Percentiles rank a stretch among this genome's conserved stretches.
Conservation (phyloP, 2,329 filamentous ascomycete genomes). For the Dothistroma pini region DNA sequence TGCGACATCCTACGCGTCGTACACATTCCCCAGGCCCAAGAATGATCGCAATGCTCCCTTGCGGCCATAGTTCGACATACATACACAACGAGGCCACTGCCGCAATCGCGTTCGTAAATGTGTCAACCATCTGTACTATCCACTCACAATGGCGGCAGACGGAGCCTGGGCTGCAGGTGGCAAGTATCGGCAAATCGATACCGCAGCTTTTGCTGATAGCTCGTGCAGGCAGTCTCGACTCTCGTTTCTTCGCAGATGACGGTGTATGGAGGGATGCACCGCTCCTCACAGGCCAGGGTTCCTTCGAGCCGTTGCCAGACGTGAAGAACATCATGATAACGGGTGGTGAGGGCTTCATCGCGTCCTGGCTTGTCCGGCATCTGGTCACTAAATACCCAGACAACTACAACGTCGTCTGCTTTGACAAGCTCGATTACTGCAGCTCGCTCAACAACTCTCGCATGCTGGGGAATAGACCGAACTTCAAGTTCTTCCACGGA, state of each 20-base stretch:
- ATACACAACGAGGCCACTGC: background rate
- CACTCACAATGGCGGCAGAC: conserved; percentile 13
- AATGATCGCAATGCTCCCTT: conserved; percentile 4
- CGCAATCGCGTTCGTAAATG: background rate
- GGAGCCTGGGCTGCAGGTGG: conserved; percentile 20
- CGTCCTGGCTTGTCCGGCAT: conserved; percentile 79
- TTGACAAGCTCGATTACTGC: conserved; percentile 83
- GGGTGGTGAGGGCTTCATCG: conserved; percentile 81
- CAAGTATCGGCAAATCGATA: conserved; percentile 3
- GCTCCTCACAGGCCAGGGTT: conserved; percentile 64
- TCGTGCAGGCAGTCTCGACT: conserved; percentile 36
- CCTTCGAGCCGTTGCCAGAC: conserved; percentile 64
- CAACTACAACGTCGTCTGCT: conserved; percentile 74
- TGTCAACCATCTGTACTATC: background rate
- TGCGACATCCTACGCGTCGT: background rate
- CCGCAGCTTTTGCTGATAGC: background rate
- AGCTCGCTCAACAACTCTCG: conserved; percentile 76
- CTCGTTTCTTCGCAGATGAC: conserved; percentile 48
- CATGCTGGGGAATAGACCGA: conserved; percentile 61
- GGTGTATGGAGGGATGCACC: conserved; percentile 71
- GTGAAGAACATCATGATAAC: conserved; percentile 81
- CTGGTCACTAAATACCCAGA: conserved; percentile 68
- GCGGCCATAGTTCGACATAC: background rate
- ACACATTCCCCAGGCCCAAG: background rate
- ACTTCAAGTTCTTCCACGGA: conserved; percentile 76